phyloP scores from a whole-genome alignment of 31 red algal species.

The Porphyra umbilicalis region DNA sequence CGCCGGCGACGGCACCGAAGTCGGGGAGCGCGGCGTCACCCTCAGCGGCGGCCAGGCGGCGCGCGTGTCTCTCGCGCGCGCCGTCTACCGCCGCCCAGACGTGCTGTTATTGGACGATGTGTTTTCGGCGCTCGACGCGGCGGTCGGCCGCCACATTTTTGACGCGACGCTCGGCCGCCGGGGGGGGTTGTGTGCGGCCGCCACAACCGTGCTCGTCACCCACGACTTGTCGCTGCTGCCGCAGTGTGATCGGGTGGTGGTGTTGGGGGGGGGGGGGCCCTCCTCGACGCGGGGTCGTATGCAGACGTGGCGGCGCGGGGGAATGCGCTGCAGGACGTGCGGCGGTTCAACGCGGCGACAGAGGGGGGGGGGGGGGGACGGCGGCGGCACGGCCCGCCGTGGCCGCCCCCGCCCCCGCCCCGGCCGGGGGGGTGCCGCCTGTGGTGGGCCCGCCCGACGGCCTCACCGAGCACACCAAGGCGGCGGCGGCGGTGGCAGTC shows the following conservation, averaged over 20 bases:
- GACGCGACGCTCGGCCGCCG: conserved; percentile 52
- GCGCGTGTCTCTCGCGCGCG: conserved; percentile 66
- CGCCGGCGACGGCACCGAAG: conserved; percentile 75
- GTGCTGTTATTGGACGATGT: conserved; percentile 82
- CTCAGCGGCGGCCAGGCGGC: conserved; percentile 80
- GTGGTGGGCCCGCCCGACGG: no score
- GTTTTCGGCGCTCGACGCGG: conserved; percentile 78
- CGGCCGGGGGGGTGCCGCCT: no score
- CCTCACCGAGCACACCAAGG: no score
- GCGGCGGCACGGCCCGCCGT: not conserved
- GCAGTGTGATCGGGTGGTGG: not conserved
- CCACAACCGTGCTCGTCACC: conserved; percentile 66
- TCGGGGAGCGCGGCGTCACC: conserved; percentile 73
- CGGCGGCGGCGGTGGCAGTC: no score
- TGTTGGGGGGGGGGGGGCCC: conserved; percentile 1
- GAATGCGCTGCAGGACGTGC: not conserved
- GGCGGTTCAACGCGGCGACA: not conserved
- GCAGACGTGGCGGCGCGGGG: conserved; percentile 7
- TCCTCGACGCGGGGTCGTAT: conserved; percentile 8
- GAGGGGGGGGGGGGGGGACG: not conserved
- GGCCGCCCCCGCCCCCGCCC: not conserved
- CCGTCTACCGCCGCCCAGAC: conserved; percentile 78
- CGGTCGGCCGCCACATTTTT: conserved; percentile 69
- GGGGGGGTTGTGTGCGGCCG: conserved; percentile 13
- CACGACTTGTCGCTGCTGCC: conserved; percentile 50